Percentiles rank a stretch among this genome's conserved stretches.
These are phyloP conservation scores for Pythium rhizo-oryzae DNA, from an alignment of 352 stramenopile genomes.

Conservation along the genomic window DNA sequence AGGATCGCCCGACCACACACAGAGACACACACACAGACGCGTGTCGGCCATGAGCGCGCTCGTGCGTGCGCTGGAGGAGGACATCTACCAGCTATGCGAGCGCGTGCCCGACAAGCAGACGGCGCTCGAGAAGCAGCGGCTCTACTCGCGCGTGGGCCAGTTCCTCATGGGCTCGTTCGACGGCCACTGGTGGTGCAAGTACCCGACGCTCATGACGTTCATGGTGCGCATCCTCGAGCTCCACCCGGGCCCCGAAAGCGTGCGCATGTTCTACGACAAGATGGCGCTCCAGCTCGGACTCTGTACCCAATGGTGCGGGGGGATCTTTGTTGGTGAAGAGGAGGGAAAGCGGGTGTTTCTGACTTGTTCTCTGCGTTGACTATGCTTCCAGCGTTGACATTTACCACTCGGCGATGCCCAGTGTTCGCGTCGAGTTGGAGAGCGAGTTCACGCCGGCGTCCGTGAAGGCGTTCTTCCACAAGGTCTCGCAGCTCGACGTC, in stretches of 20 bases:
- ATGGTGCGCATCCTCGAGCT: constrained; percentile 89
- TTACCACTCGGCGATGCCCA: constrained; percentile 79
- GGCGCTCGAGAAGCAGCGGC: constrained; percentile 60
- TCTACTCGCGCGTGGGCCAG: constrained; percentile 78
- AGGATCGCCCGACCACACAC: too few relatives aligned
- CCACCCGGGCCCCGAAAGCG: constrained; percentile 67
- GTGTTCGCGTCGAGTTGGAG: constrained; percentile 74
- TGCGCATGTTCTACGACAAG: constrained; percentile 71
- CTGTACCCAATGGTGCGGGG: constrained; percentile 70
- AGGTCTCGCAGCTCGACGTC: constrained; percentile 70
- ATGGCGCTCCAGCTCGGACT: constrained; percentile 66
- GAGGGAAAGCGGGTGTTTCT: too few relatives aligned
- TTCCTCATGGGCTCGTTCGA: constrained; percentile 74
- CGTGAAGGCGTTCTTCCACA: constrained; percentile 77
- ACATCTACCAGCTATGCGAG: constrained; percentile 42
- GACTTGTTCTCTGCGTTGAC: not conserved
- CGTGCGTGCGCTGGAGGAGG: constrained; percentile 48
- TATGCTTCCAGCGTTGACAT: constrained; percentile 62
- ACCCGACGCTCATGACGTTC: constrained; percentile 83
- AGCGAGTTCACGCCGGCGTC: constrained; percentile 75
- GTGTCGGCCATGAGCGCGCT: constrained; percentile 30
- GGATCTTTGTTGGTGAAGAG: too few relatives aligned
- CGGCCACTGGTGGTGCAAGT: constrained; percentile 82
- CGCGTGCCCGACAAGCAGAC: constrained; percentile 33
- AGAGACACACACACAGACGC: too few relatives aligned